Evolutionary conservation across 2,329 filamentous ascomycete species (phyloP), one percentile per base, ranked within the genome.

Genomic region (Fusarium drepaniforme): DNA sequence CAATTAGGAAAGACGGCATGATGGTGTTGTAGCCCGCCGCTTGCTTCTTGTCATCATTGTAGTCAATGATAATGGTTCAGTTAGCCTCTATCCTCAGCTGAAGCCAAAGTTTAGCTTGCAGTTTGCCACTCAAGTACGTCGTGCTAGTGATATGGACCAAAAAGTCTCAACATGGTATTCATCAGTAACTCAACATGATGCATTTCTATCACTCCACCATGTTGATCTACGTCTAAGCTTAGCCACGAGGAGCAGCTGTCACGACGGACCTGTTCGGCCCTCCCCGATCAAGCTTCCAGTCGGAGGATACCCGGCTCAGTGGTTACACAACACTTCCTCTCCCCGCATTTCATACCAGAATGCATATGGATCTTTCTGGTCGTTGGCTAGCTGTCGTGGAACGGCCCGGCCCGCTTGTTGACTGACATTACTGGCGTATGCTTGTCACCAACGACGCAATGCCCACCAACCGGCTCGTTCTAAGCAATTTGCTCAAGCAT

Each of bases 91-190:
- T 30, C 25, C 30, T 53, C 25, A 7, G 11, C 18, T 11, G 5
- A 28, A 33, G 5, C 13, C 12, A 13, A 18, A 21, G 9, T 33
- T 33, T 11, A 21, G 9, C 5, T 53, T 13, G 16, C n/a, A 8
- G 11, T 53, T 12, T n/a, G 12, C 15, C 4, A 16, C 49, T 30
- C 16, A n/a, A 30, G 28, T 30, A 30, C 8, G 8, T 12, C 2
- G 8, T n/a, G 16, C 30, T 11, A 12, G 18, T 18, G 5, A 18
- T 3, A 13, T 3, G 11, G 5, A n/a, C 23, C 16, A n/a, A 5
- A 0, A 53, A n/a, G n/a, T 9, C 49, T 7, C 2, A 30, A 0
- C 4, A 11, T n/a, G 15, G 1, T 15, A 9, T 30, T 30, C 6
- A 9, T 53, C 12, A 4, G 2, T 53, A 33, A 16, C 18, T 6